Evolutionary conservation across 495 filamentous ascomycete species (phyloP), one percentile per base, ranked within the genome.

Genomic region (Monascus purpureus): DNA sequence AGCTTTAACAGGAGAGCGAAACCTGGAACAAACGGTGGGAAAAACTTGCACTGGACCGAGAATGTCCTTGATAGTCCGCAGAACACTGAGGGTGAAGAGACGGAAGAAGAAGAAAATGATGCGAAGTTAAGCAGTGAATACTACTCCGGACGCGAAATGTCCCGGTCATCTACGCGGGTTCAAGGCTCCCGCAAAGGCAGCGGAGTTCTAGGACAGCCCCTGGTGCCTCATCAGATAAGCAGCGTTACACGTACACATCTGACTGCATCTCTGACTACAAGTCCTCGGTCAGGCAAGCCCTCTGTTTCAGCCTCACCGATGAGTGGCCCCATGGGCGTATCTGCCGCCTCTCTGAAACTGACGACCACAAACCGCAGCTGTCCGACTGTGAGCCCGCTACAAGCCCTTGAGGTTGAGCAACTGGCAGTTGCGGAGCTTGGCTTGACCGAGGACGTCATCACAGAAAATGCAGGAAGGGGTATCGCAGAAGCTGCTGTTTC

Each of bases 361-460:
- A 52, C 72, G 7, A 68, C 70, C 11, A 75, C 75, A 3, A 79
- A 80, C 45, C 63, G 77, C 23, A 72, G 70, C 36, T 82, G 88
- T 38, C 82, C 88, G 28, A 73, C 78, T 9, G 73, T 95, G 34
- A 81, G 76, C 31, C 81, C 87, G 12, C 53, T 87, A 19, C 83
- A 88, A 45, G 87, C 92, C 63, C 70, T 88, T 19, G 85, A 88
- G 38, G 68, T 95, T 15, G 90, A 97, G 53, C 84, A 86, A 41
- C 75, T 87, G 32, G 82, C 85, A 0, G 73, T 81, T 25, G 69
- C 74, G 15, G 84, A 93, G 38, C 73, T 90, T 38, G 84, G 83
- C 3, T 60, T 97, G 26, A 80, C 79, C 0, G 82, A 88, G 46
- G 82, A 90, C 31, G 77, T 95, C 46, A 80, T 95, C 53, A 77